These are phyloP conservation scores for Bipolaris cookei DNA, from an alignment of 2,329 filamentous ascomycete genomes.

Conservation along the genomic window DNA sequence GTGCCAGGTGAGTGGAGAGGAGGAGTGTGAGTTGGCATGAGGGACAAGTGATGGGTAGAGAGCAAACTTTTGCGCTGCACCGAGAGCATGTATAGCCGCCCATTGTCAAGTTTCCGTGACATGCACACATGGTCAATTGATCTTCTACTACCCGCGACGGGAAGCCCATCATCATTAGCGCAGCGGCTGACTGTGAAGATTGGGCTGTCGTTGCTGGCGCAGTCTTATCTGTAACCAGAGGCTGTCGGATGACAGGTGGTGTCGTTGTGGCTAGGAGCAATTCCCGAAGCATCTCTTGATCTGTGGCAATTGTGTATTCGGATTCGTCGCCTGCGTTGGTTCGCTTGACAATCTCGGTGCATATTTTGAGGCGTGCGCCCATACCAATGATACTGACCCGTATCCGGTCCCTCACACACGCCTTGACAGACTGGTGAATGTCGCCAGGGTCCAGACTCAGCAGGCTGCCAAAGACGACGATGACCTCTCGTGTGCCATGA, in stretches of 20 bases:
- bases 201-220: conserved; percentile 34
- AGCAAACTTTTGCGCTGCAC: conserved; percentile 87
- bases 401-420: conserved; percentile 81
- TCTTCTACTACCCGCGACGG: conserved; percentile 82
- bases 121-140: conserved; percentile 80
- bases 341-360: conserved; percentile 82
- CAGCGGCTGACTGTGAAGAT: conserved; percentile 52
- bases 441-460: conserved; percentile 92
- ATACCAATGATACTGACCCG: conserved; percentile 89
- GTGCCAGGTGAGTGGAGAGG: conserved; percentile 70
- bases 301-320: conserved; percentile 81
- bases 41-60: conserved; percentile 87
- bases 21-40: conserved; percentile 91
- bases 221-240: conserved; percentile 36
- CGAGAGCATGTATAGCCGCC: conserved; percentile 92
- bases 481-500: conserved; percentile 90
- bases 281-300: conserved; percentile 87
- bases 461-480: conserved; percentile 90
- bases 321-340: conserved; percentile 82
- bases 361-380: conserved; percentile 90
- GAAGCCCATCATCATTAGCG: conserved; percentile 96
- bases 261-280: conserved; percentile 89
- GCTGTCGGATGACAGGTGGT: conserved; percentile 79
- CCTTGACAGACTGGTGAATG: conserved; percentile 86
- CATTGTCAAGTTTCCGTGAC: conserved; percentile 79